Conservation (phyloP, 352 stramenopile species). For the Phytophthora meadii region DNA sequence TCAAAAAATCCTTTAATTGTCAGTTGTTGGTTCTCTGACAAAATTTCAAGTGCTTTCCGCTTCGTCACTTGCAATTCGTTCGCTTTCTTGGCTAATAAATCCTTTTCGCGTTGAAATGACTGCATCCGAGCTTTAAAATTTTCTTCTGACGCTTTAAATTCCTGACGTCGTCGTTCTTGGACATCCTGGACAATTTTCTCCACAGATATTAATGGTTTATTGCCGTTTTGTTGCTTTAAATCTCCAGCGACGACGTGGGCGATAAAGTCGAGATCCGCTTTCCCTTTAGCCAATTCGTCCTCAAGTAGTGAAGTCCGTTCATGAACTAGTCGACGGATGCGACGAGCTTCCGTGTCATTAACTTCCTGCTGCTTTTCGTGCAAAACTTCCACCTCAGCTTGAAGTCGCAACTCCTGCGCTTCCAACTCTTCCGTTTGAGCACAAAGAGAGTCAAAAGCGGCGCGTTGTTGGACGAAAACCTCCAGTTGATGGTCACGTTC, state of each 20-base stretch:
- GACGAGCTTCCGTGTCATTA: constrained; percentile 46
- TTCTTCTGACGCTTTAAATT: constrained; percentile 42
- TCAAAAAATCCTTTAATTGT: constrained; percentile 61
- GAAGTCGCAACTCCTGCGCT: constrained; percentile 45
- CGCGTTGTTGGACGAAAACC: constrained; percentile 36
- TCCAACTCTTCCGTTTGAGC: constrained; percentile 39
- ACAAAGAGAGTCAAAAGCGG: constrained; percentile 27
- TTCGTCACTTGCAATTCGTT: constrained; percentile 47
- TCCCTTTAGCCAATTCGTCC: constrained; percentile 51
- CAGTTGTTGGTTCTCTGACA: constrained; percentile 65
- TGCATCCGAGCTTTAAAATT: constrained; percentile 45
- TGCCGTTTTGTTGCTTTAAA: constrained; percentile 7
- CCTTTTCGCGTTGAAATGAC: constrained; percentile 51
- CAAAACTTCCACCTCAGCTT: constrained; percentile 57
- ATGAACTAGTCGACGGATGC: constrained; percentile 56
- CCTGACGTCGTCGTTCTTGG: constrained; percentile 38
- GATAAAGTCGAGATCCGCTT: constrained; percentile 57
- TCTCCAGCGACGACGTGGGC: constrained; percentile 40
- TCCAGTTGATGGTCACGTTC: constrained; percentile 51
- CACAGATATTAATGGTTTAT: constrained; percentile 12
- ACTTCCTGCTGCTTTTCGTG: constrained; percentile 48
- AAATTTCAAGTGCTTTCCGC: constrained; percentile 58
- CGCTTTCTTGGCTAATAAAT: constrained; percentile 36
- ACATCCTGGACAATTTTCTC: constrained; percentile 43
- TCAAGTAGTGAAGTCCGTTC: constrained; percentile 51